Evolutionary conservation across 2,329 filamentous ascomycete genomes (phyloP), one percentile per base, ranked within the genome.

Genomic region (Onygenales sp.): DNA sequence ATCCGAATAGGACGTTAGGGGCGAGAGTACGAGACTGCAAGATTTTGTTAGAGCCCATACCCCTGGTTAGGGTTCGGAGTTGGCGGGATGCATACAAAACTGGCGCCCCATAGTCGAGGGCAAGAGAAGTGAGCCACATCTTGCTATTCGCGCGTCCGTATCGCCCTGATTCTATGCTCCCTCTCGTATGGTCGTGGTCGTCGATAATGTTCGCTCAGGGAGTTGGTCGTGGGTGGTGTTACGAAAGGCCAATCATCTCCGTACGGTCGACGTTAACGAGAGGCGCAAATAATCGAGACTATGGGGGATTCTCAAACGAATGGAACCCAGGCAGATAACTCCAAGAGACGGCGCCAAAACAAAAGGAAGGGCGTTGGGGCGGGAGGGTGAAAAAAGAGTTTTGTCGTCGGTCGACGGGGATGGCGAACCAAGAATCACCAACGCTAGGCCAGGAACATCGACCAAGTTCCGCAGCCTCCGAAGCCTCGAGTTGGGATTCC

Each of bases 1-100:
- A 66, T 85, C 82, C 56, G 80, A 77, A 70, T 85, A 85, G 59
- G 79, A 83, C 49, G 81, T 84, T 55, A 85, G 68, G 7, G 82
- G 82, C 6, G 81, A 83, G 7, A 80, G 76, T 51, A 83, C 73
- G 57, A 85, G 76, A 66, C 79, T 82, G 61, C 54, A 10, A 42
- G 7, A 37, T 14, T 27, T 27, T n/a, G 46, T 49, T 13, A 49
- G 46, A 39, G 4, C n/a, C n/a, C 34, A 36, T 14, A 27, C 40
- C 11, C 11, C 8, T 13, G 37, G 14, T 31, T 42, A 49, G 48
- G 36, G 39, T 42, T 55, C 36, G 13, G 42, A 56, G 59, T 13
- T 37, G 40, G 40, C 49, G 8, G 21, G 31, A 59, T 70, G 44
- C 58, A n/a, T 66, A 77, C 74, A 77, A 76, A n/a, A 76, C 46